Evolutionary conservation across 805 yeast species (phyloP).

Genomic region (Candida boleticola): DNA sequence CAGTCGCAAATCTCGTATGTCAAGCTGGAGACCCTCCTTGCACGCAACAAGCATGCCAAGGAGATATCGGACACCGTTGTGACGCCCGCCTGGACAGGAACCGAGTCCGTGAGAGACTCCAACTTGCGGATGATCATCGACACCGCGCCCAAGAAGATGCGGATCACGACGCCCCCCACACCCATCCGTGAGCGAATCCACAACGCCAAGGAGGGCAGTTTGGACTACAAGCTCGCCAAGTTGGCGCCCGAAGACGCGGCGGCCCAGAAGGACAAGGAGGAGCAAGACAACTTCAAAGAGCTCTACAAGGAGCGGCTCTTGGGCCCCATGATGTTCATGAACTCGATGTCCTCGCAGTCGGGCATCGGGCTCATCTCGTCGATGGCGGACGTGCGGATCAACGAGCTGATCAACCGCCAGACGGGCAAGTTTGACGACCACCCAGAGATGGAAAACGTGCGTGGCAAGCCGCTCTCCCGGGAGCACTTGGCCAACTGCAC

Average conservation of each 20-base stretch:
- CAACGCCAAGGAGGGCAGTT: conserved; percentile 60
- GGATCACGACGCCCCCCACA: conserved; percentile 18
- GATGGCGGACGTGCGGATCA: conserved; percentile 73
- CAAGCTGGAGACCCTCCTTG: conserved; percentile 29
- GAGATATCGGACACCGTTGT: conserved; percentile 18
- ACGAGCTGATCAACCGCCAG: conserved; percentile 57
- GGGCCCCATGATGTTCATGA: conserved; percentile 52
- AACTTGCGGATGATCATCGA: conserved; percentile 34
- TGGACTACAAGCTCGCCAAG: conserved; percentile 61
- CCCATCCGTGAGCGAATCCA: conserved; percentile 42
- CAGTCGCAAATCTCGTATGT: conserved; percentile 16
- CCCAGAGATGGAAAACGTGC: conserved; percentile 38
- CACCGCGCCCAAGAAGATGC: conserved; percentile 20
- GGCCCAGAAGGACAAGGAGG: conserved; percentile 14
- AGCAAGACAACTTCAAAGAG: conserved; percentile 53
- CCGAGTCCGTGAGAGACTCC: conserved; percentile 23
- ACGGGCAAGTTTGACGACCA: conserved; percentile 67
- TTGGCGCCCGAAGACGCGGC: conserved; percentile 14
- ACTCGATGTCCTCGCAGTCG: conserved; percentile 40
- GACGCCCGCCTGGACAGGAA: conserved; percentile 31
- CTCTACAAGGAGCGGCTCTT: conserved; percentile 62
- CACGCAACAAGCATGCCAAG: conserved; percentile 28
- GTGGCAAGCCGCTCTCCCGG: conserved; percentile 62
- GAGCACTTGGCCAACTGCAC: conserved; percentile 61
- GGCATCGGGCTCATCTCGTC: conserved; percentile 53